Base-by-base conservation (phyloP, 257 asterid genomes). In the Fraxinus cuspidata region DNA sequence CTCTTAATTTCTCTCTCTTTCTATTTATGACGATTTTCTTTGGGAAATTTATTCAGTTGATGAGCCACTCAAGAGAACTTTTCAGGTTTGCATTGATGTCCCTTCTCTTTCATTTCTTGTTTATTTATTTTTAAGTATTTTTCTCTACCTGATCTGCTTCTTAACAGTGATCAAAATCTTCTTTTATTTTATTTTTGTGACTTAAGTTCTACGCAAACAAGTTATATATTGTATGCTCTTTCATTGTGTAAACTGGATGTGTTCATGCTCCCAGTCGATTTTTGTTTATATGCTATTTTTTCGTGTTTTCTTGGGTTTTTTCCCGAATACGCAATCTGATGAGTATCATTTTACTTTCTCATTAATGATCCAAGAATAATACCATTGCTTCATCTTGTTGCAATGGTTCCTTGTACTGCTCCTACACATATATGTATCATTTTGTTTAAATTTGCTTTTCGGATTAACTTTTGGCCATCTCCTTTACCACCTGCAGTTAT, bases 1-100 rank as follows among this genome's bases (percentile, higher is more conserved):
- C 67, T 15, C 75, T 77, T 68, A 70, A 51, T 37, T 64, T 74
- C 18, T 9, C 34, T 35, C 3, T 32, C 21, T 38, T 7, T 31
- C 40, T 31, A 27, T 19, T 31, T 1, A 47, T 82, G 65, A 21
- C 64, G 18, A 29, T 44, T 78, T 74, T 53, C 13, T 38, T 63
- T 78, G 51, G 16, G 67, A 60, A 49, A 72, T 79, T 82, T 75
- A 44, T 79, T 86, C 92, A 91, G 96, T 86, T 75, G 96, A 91
- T 70, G 96, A 86, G 49, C 47, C 89, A 32, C 87, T 85, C 70
- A 83, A 81, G 78, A 86, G 76, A 75, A 89, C 96, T 74, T 89
- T 89, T 81, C 78, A 89, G 94, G 94, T 91, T 73, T 68, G 80
- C 37, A 37, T 75, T 60, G 28, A 47, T 64, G 35, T 51, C 40